Percentiles rank a stretch among this genome's conserved stretches.
Conservation (phyloP, 1,284 basidiomycete species). For the Ceratobasidium sp. region DNA sequence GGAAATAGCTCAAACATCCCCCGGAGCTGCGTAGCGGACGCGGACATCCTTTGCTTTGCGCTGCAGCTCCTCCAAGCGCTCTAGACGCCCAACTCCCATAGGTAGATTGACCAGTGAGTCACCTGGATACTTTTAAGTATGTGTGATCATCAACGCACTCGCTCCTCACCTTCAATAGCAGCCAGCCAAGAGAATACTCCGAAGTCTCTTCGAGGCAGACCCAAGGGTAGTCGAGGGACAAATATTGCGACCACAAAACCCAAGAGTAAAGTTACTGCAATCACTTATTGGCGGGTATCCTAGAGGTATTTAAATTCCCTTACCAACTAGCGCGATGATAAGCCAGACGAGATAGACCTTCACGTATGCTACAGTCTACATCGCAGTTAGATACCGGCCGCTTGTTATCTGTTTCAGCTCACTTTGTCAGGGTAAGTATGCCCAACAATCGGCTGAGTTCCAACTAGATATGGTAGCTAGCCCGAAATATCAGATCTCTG, state of each 20-base stretch:
- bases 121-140: neutral
- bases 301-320: neutral
- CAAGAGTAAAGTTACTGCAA: conserved; percentile 3
- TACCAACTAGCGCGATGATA: conserved; percentile 5
- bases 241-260: conserved; percentile 33
- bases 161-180: conserved; percentile 25
- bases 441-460: conserved; percentile 22
- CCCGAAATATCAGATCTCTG: neutral
- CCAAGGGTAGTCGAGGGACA: conserved; percentile 23
- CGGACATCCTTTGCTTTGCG: conserved; percentile 9
- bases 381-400: neutral
- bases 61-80: conserved; percentile 25
- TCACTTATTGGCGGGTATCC: neutral
- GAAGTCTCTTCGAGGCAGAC: conserved; percentile 23
- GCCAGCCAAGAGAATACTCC: conserved; percentile 35
- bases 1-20: neutral
- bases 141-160: neutral
- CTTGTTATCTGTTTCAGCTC: conserved; percentile 1
- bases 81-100: conserved; percentile 27
- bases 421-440: conserved; percentile 24
- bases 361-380: conserved; percentile 24
- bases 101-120: conserved; percentile 27
- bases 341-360: conserved; percentile 31
- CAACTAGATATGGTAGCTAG: conserved; percentile 31
- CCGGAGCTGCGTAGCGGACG: conserved; percentile 21